Evolutionary conservation across 805 yeast species (phyloP).

Genomic region (Candida xiaguanensis): DNA sequence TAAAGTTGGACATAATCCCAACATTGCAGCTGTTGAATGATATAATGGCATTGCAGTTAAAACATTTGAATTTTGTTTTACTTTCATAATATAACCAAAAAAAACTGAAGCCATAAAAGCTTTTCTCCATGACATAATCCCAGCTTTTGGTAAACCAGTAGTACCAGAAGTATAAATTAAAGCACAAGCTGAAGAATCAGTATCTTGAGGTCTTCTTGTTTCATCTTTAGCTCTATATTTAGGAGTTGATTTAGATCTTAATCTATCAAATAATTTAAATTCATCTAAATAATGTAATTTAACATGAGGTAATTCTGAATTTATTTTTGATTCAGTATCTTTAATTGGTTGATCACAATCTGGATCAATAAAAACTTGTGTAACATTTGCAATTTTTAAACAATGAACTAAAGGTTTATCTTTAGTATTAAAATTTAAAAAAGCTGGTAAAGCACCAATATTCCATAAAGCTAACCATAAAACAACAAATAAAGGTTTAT

Average conservation of each 20-base stretch:
- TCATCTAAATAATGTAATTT: conserved; percentile 51
- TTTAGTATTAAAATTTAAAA: conserved; percentile 74
- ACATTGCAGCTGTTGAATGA: conserved; percentile 88
- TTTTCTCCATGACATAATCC: conserved; percentile 89
- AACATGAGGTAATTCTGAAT: conserved; percentile 32
- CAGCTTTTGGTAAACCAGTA: conserved; percentile 92
- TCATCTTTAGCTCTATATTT: conserved; percentile 52
- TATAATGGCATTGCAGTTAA: conserved; percentile 94
- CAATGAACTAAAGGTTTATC: conserved; percentile 80
- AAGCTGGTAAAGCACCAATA: conserved; percentile 85
- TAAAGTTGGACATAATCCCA: conserved; percentile 73
- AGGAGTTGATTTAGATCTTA: conserved; percentile 39
- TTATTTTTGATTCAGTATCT: conserved; percentile 43
- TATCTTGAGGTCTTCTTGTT: conserved; percentile 55
- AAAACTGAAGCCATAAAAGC: conserved; percentile 64
- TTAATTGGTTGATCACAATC: conserved; percentile 53
- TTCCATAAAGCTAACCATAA: conserved; percentile 89
- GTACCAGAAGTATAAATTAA: conserved; percentile 92
- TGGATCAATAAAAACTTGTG: conserved; percentile 71
- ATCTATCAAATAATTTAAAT: conserved; percentile 39
- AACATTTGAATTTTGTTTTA: conserved; percentile 52
- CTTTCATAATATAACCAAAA: conserved; percentile 66
- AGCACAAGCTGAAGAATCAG: conserved; percentile 61
- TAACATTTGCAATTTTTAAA: conserved; percentile 60
- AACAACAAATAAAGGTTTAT: conserved; percentile 77